Evolutionary conservation across 306 rosid species (phyloP).

Genomic region (Benincasa hispida): DNA sequence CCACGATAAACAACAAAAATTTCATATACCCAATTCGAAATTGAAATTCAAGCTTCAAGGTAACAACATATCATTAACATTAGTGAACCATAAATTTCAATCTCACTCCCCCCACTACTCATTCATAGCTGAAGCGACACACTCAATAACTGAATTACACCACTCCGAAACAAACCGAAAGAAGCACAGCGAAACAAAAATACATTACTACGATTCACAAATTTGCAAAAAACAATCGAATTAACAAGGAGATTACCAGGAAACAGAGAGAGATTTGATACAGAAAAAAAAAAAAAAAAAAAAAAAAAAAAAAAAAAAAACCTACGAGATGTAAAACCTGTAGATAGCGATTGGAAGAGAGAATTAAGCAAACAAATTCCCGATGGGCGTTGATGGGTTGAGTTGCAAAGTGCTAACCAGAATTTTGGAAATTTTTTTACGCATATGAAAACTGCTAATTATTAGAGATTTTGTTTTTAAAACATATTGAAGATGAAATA

Average conservation of each 20-base stretch:
- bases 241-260: neutral
- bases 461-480: no score
- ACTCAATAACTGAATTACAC: neutral
- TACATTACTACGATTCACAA: neutral
- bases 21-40: neutral
- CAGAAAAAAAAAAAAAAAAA: neutral
- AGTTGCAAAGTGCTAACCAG: neutral
- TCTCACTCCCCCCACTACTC: neutral
- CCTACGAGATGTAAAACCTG: slow-evolving; percentile 1
- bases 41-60: neutral
- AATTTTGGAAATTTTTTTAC: neutral
- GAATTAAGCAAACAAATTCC: neutral
- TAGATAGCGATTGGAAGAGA: neutral
- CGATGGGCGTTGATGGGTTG: neutral
- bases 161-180: neutral
- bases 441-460: neutral
- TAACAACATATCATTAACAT: neutral
- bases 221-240: neutral
- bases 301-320: neutral
- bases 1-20: neutral
- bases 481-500: no score
- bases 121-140: neutral
- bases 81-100: neutral
- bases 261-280: neutral
- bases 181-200: neutral